Base-by-base conservation (phyloP, 2,329 filamentous ascomycete species). In the Rutstroemia sp. region DNA sequence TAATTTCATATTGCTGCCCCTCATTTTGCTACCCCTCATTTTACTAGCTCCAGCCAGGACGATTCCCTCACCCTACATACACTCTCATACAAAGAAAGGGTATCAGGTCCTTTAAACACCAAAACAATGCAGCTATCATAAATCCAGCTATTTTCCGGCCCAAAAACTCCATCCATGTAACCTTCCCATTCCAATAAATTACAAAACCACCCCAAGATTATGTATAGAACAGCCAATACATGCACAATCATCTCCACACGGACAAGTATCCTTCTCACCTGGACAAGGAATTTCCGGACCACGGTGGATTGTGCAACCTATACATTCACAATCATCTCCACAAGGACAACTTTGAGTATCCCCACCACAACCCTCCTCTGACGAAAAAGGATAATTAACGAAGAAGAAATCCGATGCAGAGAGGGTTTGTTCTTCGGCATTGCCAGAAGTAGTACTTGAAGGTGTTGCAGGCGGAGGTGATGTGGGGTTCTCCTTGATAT, bases 191-290 rank as follows among this genome's bases (percentile, higher is more conserved):
- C n/a, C 39, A n/a, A 42, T 9, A 42, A 19, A 42, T 42, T 14
- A 42, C 42, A 21, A 46, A 21, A 46, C 42, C 21, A 21, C 21
- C 19, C 21, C 42, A 46, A 14, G n/a, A 46, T 62, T 61, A 44
- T 83, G 80, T 58, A 82, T 78, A 54, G 75, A 71, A 61, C 80
- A 84, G 5, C 79, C 80, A 8, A 81, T 70, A 60, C 80, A 84
- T 55, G 77, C 72, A 58, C 81, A 83, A 58, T 81, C 78, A 57
- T 82, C 79, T 8, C 79, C 80, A 58, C 81, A 84, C 1, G 76
- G 78, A 62, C 81, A 84, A 25, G 71, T 74, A 3, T 73, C 70
- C 58, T 74, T 70, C 52, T 76, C 74, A 0, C 79, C 79, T 9
- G 56, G 55, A 45, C 64, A 66, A 21, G 61, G 25, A 27, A 53